Percentiles rank a stretch among this genome's conserved stretches.
phyloP scores from a whole-genome alignment of 306 rosid species.

The Rosa lucieae region DNA sequence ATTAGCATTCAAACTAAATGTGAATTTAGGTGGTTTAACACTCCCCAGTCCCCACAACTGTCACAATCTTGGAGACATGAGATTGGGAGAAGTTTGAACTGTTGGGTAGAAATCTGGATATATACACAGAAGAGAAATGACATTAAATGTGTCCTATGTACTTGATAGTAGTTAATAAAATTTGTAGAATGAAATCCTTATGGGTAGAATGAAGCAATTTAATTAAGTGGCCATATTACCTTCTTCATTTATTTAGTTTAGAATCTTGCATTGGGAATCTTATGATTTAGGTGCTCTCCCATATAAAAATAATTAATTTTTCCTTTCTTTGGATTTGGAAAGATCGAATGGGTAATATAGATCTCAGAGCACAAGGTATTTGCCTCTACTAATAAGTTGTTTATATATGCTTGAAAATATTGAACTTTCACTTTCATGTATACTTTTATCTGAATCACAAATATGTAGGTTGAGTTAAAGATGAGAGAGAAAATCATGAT shows the following conservation, averaged over 20 bases:
- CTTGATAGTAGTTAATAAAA: neutral
- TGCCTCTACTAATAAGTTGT: neutral
- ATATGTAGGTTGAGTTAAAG: conserved; percentile 64
- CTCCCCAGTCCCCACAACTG: neutral
- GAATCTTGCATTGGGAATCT: no score
- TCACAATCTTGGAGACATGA: neutral
- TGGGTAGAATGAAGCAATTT: neutral
- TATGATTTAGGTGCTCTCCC: neutral
- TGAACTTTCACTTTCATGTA: neutral
- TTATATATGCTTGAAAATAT: neutral
- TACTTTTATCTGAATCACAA: neutral
- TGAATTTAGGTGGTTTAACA: neutral
- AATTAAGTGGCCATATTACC: neutral
- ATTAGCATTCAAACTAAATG: neutral
- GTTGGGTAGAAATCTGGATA: neutral
- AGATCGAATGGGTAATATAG: neutral
- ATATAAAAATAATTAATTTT: neutral
- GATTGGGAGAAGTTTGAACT: neutral
- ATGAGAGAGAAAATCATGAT: conserved; percentile 56
- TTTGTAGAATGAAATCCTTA: neutral
- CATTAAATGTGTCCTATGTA: neutral
- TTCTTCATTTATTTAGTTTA: neutral
- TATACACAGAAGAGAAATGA: neutral
- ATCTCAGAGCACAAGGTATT: neutral
- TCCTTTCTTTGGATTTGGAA: neutral